Evolutionary conservation across 805 yeast genomes (phyloP), one percentile per base, ranked within the genome.

Genomic region (Ogataea thermomethanolica): DNA sequence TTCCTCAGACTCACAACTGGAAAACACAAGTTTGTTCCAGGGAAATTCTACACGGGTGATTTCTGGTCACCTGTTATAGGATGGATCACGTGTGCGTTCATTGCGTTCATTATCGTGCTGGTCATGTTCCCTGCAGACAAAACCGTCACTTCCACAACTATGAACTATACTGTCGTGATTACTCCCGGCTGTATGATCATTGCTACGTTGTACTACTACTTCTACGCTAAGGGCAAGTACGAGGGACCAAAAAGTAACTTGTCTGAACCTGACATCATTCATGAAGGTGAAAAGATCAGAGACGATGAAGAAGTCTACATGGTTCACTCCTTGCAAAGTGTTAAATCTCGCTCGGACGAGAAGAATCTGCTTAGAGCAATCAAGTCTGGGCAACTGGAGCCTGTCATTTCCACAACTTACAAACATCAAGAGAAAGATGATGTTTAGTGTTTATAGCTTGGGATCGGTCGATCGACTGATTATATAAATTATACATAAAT

Each of bases 211-310:
- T 80, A 80, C 59, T 81, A 75, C 61, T 68, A 57, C 40, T 56
- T 66, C 4, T 71, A 72, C 52, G 84, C 81, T 3, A 69, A 73
- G 44, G 76, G 71, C 50, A 63, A 67, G 54, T 81, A 75, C 65
- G 55, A 67, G 24, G 88, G 88, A 7, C 87, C 87, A 3, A 57
- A 49, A 37, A 47, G 52, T 29, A 53, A 53, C 33, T 37, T 53
- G 41, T 34, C 43, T n/a, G 73, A 53, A 31, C 57, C 57, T 37
- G 39, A 31, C 23, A 42, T 49, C 34, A 48, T 48, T 14, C 54
- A 50, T 24, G 54, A 46, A 30, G 56, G 53, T 39, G 59, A 47
- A 2, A 32, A 29, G 17, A 32, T 53, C 20, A 40, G 38, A 22
- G 54, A 48, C 15, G 55, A 50, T 32, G 50, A 41, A 26, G 55